Percentiles rank a stretch among this genome's conserved stretches.
Evolutionary conservation across 2,329 filamentous ascomycete species (phyloP).

Genomic region (Fusarium globosum): DNA sequence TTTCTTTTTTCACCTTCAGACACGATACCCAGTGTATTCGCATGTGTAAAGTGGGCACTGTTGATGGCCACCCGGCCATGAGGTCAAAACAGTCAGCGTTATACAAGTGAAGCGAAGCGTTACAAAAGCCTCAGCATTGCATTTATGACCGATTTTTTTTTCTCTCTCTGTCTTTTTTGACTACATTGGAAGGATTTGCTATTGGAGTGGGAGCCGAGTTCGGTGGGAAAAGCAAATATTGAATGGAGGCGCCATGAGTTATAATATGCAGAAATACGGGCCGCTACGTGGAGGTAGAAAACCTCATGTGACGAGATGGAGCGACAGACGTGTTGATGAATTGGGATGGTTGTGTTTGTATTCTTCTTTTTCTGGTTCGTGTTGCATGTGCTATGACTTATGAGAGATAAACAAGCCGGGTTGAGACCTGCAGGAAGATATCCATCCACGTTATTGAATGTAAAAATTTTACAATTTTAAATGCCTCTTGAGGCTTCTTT

Average conservation of each 20-base stretch:
- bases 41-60: constrained; percentile 36
- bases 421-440: constrained; percentile 41
- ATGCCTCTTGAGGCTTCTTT: neutral
- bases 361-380: constrained; percentile 32
- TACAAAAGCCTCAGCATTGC: constrained; percentile 37
- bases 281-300: constrained; percentile 21
- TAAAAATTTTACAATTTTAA: constrained; percentile 8
- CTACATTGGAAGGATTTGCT: constrained; percentile 8
- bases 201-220: constrained; percentile 20
- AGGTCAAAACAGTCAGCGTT: constrained; percentile 7
- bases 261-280: constrained; percentile 16
- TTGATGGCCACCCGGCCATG: neutral
- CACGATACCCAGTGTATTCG: constrained; percentile 48
- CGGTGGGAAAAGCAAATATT: constrained; percentile 30
- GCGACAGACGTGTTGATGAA: constrained; percentile 13
- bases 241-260: constrained; percentile 25
- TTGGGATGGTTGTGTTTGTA: constrained; percentile 30
- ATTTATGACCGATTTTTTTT: constrained; percentile 10
- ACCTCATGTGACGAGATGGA: constrained; percentile 18
- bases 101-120: constrained; percentile 30
- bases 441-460: constrained; percentile 40
- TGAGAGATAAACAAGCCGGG: constrained; percentile 45
- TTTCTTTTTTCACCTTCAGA: constrained; percentile 34
- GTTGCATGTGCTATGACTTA: constrained; percentile 45
- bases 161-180: neutral